phyloP scores from a whole-genome alignment of 2,329 filamentous ascomycete species.

The Fusarium subtropicale region DNA sequence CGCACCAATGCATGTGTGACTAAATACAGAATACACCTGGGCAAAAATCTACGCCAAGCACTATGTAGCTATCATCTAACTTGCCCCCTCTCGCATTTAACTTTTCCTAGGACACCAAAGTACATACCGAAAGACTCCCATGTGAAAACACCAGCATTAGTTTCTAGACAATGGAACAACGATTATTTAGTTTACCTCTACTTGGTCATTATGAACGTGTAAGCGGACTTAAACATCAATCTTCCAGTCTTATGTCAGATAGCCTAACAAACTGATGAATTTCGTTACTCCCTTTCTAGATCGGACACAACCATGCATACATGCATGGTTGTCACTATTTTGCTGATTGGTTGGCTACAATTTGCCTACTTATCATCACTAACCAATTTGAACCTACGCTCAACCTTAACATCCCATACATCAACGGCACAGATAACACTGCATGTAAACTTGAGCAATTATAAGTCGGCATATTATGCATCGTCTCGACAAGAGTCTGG shows the following conservation, averaged over 20 bases:
- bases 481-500: not conserved
- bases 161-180: not conserved
- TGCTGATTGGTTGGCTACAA: constrained; percentile 42
- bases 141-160: not conserved
- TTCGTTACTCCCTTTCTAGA: not conserved
- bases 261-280: not conserved
- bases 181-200: not conserved
- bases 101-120: not conserved
- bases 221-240: not conserved
- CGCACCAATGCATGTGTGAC: constrained; percentile 3
- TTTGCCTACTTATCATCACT: not conserved
- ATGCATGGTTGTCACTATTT: constrained; percentile 24
- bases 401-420: not conserved
- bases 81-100: constrained; percentile 13
- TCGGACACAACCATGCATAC: not conserved
- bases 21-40: not conserved
- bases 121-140: not conserved
- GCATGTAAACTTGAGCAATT: not conserved
- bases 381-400: not conserved
- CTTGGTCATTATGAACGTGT: not conserved
- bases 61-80: constrained; percentile 1
- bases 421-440: not conserved
- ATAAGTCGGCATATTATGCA: not conserved
- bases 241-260: constrained; percentile 4
- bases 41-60: not conserved